phyloP scores from a whole-genome alignment of 192 early-diverging fungal genomes.

The Coemansia sp. region DNA sequence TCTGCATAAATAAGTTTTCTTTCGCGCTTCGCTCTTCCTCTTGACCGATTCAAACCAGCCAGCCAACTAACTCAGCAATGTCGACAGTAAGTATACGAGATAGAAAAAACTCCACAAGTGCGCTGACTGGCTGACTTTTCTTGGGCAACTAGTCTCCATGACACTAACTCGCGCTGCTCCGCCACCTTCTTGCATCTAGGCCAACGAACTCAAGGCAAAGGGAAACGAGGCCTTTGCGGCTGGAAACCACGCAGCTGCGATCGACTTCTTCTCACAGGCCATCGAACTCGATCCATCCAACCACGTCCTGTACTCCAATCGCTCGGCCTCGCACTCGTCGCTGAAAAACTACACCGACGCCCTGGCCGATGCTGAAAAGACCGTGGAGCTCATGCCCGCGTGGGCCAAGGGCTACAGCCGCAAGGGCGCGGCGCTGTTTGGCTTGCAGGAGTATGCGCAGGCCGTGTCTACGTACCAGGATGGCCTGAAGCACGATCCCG shows the following conservation, averaged over 20 bases:
- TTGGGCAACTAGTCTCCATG: background rate
- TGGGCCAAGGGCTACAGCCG: conserved; percentile 94
- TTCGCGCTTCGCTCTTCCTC: background rate
- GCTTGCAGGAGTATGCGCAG: conserved; percentile 66
- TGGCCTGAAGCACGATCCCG: conserved; percentile 81
- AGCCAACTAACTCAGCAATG: too few species aligned
- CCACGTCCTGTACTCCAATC: conserved; percentile 94
- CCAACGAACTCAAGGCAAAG: conserved; percentile 72
- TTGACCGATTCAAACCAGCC: background rate
- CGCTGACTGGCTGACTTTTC: background rate
- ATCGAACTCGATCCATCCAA: conserved; percentile 86
- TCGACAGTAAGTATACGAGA: conserved; percentile 3
- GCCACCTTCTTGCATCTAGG: conserved; percentile 22
- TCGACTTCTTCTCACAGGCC: conserved; percentile 80
- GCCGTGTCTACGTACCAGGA: conserved; percentile 78
- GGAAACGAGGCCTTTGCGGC: conserved; percentile 89
- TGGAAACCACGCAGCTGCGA: conserved; percentile 75
- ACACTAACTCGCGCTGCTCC: background rate
- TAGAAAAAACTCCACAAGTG: too few species aligned
- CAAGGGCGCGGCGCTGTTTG: conserved; percentile 86
- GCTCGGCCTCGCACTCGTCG: conserved; percentile 83
- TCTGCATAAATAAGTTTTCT: background rate
- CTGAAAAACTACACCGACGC: conserved; percentile 79
- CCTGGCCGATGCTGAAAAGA: conserved; percentile 83
- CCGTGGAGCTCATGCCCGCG: conserved; percentile 76